Evolutionary conservation across 164 flowering plant genomes (phyloP), one percentile per base, ranked within the genome.

Genomic region (Echeveria elegans): DNA sequence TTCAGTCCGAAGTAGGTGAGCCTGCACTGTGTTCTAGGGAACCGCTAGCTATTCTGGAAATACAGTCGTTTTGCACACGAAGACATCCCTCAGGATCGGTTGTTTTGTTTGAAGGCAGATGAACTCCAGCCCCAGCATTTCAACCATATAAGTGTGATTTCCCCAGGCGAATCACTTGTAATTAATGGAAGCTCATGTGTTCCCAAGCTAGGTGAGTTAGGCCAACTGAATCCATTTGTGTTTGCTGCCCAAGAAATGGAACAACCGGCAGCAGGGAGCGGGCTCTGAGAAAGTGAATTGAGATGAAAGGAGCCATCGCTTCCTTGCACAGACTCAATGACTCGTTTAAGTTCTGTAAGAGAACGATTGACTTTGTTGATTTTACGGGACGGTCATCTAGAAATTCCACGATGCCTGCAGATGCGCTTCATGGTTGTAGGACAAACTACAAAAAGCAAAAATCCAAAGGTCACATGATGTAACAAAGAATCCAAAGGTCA

Each of bases 391-490:
- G 97, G 97, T 97, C 99, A 91, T 12, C 97, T 75, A 26, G 96
- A 86, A 65, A 94, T 94, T 37, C 99, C 97, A 77, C 91, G 97
- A 73, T 89, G 96, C 77, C 99, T 73, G 70, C 99, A 94, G 65
- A 94, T 94, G 47, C 99, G 96, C 80, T 94, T 94, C 97, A 94
- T 89, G 69, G 99, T 94, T 21, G 99, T 91, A 5, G 97, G 97
- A 71, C 97, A 94, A 56, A 56, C 61, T 56, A 32, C 61, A 28
- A 5, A 15, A 53, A 53, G 11, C 31, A 56, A 28, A 23, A 23
- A 6, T 52, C 28, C 10, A 52, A 23, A 23, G n/a, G n/a, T 23
- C 28, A 52, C 28, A 6, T 1, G 8, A 52, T 8, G 24, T 45
- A 45, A 2, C 28, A 52, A 52, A 21, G 0, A 52, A 52, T 21